phyloP scores from a whole-genome alignment of 208 protist species.

The Leishmania major region DNA sequence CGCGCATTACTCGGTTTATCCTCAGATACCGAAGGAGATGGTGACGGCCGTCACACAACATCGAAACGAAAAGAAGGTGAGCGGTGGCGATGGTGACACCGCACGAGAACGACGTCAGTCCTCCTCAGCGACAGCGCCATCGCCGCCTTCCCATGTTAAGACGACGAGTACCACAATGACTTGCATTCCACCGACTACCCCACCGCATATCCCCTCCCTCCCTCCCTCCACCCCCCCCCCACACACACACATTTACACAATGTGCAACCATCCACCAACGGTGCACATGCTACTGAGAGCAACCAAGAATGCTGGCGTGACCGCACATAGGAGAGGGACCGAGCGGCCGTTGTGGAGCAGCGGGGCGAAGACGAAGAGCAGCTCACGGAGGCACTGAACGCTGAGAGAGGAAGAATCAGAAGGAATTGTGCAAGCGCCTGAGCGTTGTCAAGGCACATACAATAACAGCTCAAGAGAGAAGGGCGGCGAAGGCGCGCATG shows the following conservation, averaged over 20 bases:
- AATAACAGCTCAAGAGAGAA: neutral
- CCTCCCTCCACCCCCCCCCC: no score
- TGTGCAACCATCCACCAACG: neutral
- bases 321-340: neutral
- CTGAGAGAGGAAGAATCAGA: neutral
- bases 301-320: neutral
- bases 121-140: neutral
- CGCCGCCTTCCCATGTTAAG: neutral
- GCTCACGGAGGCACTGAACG: neutral
- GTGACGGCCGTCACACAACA: neutral
- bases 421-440: neutral
- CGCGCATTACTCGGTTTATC: neutral
- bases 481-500: constrained; percentile 26
- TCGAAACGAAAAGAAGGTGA: neutral
- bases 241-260: neutral
- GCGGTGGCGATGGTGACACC: neutral
- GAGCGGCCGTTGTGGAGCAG: neutral
- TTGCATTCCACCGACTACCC: neutral
- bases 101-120: neutral
- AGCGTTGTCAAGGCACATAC: neutral
- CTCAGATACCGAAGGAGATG: neutral
- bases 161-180: neutral
- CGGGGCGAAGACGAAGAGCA: neutral
- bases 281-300: neutral
- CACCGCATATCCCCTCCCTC: no score